Conservation (phyloP, 129 eudicot species). For the Chrysanthemum makinoi region DNA sequence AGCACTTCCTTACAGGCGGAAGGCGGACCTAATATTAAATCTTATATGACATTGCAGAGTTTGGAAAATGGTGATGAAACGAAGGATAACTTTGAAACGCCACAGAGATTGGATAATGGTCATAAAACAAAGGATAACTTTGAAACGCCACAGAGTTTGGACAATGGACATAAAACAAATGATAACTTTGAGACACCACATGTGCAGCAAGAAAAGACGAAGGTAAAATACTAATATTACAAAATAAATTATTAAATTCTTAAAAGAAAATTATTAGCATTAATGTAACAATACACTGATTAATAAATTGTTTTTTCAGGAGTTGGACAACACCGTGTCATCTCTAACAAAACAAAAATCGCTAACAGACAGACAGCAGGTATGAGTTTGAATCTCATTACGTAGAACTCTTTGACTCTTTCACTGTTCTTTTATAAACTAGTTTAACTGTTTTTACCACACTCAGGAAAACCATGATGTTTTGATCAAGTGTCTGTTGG, state of each 20-base stretch:
- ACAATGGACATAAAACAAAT: constrained; percentile 43
- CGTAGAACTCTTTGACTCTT: background rate
- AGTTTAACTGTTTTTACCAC: background rate
- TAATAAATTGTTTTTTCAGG: constrained; percentile 40
- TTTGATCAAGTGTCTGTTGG: constrained; percentile 76
- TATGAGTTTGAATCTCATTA: constrained; percentile 29
- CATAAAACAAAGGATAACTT: constrained; percentile 33
- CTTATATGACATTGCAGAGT: constrained; percentile 36
- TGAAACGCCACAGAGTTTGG: constrained; percentile 44
- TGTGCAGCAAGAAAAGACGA: constrained; percentile 22
- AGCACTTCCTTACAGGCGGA: constrained; percentile 4
- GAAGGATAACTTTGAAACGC: constrained; percentile 37
- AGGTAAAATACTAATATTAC: constrained; percentile 16
- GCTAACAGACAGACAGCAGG: constrained; percentile 94
- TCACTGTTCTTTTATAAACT: background rate
- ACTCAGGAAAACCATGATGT: constrained; percentile 86
- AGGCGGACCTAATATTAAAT: constrained; percentile 7
- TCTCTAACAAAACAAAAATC: constrained; percentile 81
- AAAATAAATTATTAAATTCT: background rate
- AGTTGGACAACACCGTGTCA: constrained; percentile 36
- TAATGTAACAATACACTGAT: constrained; percentile 16
- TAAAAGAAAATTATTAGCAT: background rate
- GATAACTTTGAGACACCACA: constrained; percentile 41
- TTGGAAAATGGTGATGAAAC: constrained; percentile 43
- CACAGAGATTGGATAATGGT: constrained; percentile 50